These are phyloP conservation scores for Zygosaccharomyces gambellarensis DNA, from an alignment of 805 yeast species.

Conservation along the genomic window DNA sequence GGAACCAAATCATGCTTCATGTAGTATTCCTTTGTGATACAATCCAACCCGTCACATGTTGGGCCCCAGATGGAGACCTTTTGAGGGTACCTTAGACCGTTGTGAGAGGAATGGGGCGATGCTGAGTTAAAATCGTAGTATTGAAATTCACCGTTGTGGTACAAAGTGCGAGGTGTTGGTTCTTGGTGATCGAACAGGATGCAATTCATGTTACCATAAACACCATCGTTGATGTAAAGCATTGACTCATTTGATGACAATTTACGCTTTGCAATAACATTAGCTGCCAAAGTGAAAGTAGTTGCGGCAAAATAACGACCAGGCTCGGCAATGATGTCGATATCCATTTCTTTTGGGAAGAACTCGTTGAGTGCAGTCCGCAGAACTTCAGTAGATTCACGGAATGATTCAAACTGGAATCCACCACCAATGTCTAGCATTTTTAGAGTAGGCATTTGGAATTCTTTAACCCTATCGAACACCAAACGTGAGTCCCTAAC, in stretches of 20 bases:
- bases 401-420: constrained; percentile 61
- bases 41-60: constrained; percentile 94
- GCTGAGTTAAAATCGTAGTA: constrained; percentile 36
- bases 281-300: constrained; percentile 79
- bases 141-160: constrained; percentile 46
- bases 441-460: constrained; percentile 41
- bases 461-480: constrained; percentile 56
- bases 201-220: constrained; percentile 93
- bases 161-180: constrained; percentile 64
- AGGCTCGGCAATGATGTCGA: constrained; percentile 78
- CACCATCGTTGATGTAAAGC: constrained; percentile 91
- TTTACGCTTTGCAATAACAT: constrained; percentile 78
- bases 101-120: constrained; percentile 8
- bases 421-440: constrained; percentile 93
- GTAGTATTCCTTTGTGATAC: constrained; percentile 51
- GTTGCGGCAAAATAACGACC: constrained; percentile 85
- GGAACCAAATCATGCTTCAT: constrained; percentile 60
- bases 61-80: constrained; percentile 92
- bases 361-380: constrained; percentile 48
- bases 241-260: constrained; percentile 45
- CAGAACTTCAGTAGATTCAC: constrained; percentile 53
- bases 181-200: constrained; percentile 86
- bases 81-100: constrained; percentile 19
- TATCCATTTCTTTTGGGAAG: constrained; percentile 49
- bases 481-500: constrained; percentile 63